Percentiles rank a stretch among this genome's conserved stretches.
phyloP scores from a whole-genome alignment of 257 asterid genomes.

The Solanum chiquidenum region DNA sequence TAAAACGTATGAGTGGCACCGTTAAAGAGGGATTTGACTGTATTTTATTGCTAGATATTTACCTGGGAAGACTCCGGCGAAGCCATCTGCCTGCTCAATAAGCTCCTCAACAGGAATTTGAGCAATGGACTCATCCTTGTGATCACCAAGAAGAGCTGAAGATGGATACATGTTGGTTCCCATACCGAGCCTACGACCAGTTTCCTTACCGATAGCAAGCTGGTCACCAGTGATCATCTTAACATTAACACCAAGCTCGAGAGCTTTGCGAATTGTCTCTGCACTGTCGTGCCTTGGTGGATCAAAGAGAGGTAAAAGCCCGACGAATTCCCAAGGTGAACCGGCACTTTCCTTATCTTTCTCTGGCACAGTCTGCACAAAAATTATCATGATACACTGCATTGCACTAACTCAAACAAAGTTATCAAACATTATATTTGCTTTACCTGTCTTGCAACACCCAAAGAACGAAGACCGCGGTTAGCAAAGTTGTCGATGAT shows the following conservation, averaged over 20 bases:
- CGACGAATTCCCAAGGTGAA: slow-evolving; percentile 55
- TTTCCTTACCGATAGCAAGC: slow-evolving; percentile 73
- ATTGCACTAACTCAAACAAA: not conserved
- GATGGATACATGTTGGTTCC: slow-evolving; percentile 87
- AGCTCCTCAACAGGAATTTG: slow-evolving; percentile 55
- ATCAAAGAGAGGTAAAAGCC: slow-evolving; percentile 54
- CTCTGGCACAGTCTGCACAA: slow-evolving; percentile 31
- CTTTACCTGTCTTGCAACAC: slow-evolving; percentile 45
- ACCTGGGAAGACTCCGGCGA: slow-evolving; percentile 90
- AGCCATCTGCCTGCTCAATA: slow-evolving; percentile 79
- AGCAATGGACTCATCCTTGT: slow-evolving; percentile 45
- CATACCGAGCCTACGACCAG: slow-evolving; percentile 83
- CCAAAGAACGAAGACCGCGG: slow-evolving; percentile 70
- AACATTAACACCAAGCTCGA: slow-evolving; percentile 54
- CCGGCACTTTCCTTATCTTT: slow-evolving; percentile 37
- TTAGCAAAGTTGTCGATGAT: slow-evolving; percentile 51
- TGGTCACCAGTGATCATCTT: slow-evolving; percentile 86
- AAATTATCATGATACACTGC: not conserved
- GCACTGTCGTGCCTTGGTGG: slow-evolving; percentile 78
- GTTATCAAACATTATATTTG: not conserved
- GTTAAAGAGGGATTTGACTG: not conserved
- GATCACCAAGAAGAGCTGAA: slow-evolving; percentile 62
- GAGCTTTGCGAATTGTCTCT: slow-evolving; percentile 56
- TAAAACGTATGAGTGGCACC: not conserved
- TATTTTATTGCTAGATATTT: not conserved